Conservation (phyloP, 2,329 filamentous ascomycete species). For the Hypoxylon sp. region DNA sequence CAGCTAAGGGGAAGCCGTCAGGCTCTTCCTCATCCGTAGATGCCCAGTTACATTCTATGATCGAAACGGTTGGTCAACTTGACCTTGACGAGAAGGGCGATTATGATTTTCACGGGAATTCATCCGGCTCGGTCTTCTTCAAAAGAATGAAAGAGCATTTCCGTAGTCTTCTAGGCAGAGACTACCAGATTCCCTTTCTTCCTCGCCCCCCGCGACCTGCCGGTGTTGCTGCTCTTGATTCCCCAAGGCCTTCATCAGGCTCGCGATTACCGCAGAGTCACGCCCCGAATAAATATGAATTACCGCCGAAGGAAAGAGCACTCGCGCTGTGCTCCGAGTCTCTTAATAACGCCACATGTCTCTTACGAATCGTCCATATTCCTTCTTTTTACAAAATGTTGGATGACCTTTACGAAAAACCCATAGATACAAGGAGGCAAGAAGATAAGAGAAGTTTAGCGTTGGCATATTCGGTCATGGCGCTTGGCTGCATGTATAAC, state of each 20-base stretch:
- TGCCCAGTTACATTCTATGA: constrained; percentile 90
- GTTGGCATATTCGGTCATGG: constrained; percentile 71
- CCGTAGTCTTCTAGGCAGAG: constrained; percentile 78
- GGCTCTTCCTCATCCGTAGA: constrained; percentile 62
- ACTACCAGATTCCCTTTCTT: constrained; percentile 72
- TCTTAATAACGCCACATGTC: constrained; percentile 58
- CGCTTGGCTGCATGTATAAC: constrained; percentile 72
- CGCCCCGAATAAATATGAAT: constrained; percentile 70
- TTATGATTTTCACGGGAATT: constrained; percentile 96
- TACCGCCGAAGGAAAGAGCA: constrained; percentile 76
- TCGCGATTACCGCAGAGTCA: constrained; percentile 73
- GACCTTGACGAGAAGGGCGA: constrained; percentile 92
- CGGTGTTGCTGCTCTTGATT: constrained; percentile 74
- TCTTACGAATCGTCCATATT: constrained; percentile 75
- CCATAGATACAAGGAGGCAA: constrained; percentile 67
- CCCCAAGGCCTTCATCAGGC: constrained; percentile 74
- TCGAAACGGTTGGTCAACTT: constrained; percentile 89
- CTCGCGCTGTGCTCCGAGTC: constrained; percentile 58
- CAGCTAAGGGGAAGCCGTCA: constrained; percentile 58
- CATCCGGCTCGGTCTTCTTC: constrained; percentile 91
- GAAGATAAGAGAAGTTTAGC: constrained; percentile 72
- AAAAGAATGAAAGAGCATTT: constrained; percentile 90
- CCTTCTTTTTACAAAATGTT: constrained; percentile 79
- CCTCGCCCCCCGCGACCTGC: constrained; percentile 64
- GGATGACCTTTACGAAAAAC: constrained; percentile 75